Evolutionary conservation across 163 green algal genomes (phyloP).

Genomic region (Chlorella variabilis): DNA sequence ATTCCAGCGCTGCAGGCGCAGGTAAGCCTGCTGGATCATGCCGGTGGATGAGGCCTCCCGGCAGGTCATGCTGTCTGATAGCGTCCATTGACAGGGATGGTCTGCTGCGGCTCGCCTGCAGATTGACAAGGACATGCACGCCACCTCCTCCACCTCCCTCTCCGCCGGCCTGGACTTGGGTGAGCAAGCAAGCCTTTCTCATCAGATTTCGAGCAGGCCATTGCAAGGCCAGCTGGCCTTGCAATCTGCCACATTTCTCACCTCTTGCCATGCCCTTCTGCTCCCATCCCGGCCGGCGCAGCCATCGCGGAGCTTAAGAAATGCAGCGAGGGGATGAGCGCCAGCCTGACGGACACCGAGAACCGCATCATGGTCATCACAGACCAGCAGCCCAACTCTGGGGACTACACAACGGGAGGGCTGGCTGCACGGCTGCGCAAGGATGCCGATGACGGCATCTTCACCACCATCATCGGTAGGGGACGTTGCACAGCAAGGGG

Average conservation of each 20-base stretch:
- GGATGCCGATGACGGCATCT: conserved; percentile 33
- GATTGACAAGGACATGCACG: not conserved
- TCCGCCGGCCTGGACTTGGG: conserved; percentile 1
- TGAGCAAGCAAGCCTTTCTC: too few species aligned
- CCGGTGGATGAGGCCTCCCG: too few species aligned
- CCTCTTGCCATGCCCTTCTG: too few species aligned
- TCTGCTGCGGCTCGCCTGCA: not conserved
- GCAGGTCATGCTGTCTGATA: too few species aligned
- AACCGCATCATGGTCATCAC: conserved; percentile 50
- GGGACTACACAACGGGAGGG: conserved; percentile 25
- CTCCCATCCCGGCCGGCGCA: too few species aligned
- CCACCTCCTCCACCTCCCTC: conserved; percentile 6
- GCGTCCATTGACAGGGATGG: too few species aligned
- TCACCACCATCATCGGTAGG: conserved; percentile 37
- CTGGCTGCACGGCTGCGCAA: conserved; percentile 10
- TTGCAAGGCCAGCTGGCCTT: too few species aligned
- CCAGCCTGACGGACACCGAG: conserved; percentile 21
- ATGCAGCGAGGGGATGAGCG: conserved; percentile 15
- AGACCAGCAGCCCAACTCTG: conserved; percentile 23
- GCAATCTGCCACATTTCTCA: too few species aligned
- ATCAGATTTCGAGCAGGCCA: too few species aligned
- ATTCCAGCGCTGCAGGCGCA: not conserved
- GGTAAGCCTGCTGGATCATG: not conserved
- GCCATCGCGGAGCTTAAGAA: conserved; percentile 14
- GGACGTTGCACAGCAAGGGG: not conserved